A percentile compares a stretch with the other conserved stretches of the same genome.
These are phyloP conservation scores for Fusarium liriodendri DNA, from an alignment of 2,329 filamentous ascomycete genomes.

Conservation along the genomic window DNA sequence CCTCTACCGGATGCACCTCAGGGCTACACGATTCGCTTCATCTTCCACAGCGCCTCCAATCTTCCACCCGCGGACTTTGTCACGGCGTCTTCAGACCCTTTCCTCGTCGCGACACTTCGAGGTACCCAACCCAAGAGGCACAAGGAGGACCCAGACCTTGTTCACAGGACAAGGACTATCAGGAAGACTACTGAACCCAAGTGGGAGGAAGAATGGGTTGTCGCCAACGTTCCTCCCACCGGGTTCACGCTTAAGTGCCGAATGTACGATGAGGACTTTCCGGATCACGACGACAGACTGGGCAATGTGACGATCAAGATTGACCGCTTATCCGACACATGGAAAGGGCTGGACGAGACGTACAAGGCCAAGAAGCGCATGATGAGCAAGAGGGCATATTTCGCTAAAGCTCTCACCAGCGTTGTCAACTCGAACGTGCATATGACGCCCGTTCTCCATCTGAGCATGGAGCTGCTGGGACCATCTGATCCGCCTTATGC, in stretches of 20 bases:
- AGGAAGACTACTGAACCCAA: conserved; percentile 77
- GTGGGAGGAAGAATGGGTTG: conserved; percentile 89
- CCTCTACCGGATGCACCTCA: conserved; percentile 79
- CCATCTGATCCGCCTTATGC: conserved; percentile 75
- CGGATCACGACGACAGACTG: conserved; percentile 86
- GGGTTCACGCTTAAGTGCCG: conserved; percentile 89
- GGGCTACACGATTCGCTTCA: conserved; percentile 88
- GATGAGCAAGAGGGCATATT: conserved; percentile 88
- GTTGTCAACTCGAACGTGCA: conserved; percentile 71
- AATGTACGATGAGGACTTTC: conserved; percentile 89
- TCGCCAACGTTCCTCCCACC: conserved; percentile 84
- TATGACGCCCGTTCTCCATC: conserved; percentile 75
- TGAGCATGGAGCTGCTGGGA: conserved; percentile 84
- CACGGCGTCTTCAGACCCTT: conserved; percentile 85
- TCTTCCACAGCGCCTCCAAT: conserved; percentile 83
- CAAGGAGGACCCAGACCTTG: conserved; percentile 84
- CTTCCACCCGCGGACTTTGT: conserved; percentile 85
- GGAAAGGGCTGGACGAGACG: conserved; percentile 72
- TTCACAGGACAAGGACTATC: conserved; percentile 80
- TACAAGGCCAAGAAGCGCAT: conserved; percentile 85
- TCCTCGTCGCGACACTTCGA: conserved; percentile 79
- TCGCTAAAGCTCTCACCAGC: conserved; percentile 75
- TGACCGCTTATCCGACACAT: conserved; percentile 68
- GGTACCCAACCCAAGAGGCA: conserved; percentile 79
- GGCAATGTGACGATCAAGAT: conserved; percentile 84